Conservation (phyloP, 2,329 filamentous ascomycete genomes). For the Beauveria sp. region DNA sequence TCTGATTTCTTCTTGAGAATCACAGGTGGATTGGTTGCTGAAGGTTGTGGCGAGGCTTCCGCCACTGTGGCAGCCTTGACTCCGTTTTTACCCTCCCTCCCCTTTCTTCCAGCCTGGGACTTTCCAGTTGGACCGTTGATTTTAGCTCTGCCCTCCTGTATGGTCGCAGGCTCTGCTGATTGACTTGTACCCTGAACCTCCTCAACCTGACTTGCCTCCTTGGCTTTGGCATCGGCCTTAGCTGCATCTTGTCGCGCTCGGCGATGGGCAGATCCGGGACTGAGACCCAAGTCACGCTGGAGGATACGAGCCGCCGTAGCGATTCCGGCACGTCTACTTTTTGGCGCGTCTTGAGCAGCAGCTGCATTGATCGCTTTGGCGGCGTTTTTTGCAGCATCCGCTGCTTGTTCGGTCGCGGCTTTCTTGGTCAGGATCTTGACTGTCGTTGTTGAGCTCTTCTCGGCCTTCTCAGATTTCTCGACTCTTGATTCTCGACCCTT, state of each 20-base stretch:
- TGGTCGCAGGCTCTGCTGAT: not conserved
- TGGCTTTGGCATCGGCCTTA: slow-evolving; percentile 39
- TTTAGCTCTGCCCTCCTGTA: slow-evolving; percentile 16
- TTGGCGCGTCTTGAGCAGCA: slow-evolving; percentile 33
- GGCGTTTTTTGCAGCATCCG: slow-evolving; percentile 37
- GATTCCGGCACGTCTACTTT: slow-evolving; percentile 53
- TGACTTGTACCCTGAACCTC: not conserved
- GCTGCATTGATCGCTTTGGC: slow-evolving; percentile 26
- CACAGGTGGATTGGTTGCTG: slow-evolving; percentile 26
- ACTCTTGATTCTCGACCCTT: slow-evolving; percentile 54
- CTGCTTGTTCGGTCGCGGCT: slow-evolving; percentile 40
- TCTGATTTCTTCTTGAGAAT: slow-evolving; percentile 36
- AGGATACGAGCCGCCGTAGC: slow-evolving; percentile 57
- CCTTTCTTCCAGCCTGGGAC: slow-evolving; percentile 20
- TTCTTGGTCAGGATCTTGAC: slow-evolving; percentile 59
- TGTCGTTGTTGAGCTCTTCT: slow-evolving; percentile 39
- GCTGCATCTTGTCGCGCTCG: slow-evolving; percentile 51
- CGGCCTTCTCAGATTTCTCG: not conserved
- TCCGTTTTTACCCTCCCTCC: slow-evolving; percentile 29
- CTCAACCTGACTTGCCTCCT: slow-evolving; percentile 15
- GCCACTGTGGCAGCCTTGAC: slow-evolving; percentile 30
- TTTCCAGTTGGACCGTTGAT: slow-evolving; percentile 10
- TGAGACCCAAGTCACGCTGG: slow-evolving; percentile 59
- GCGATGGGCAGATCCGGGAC: slow-evolving; percentile 54
- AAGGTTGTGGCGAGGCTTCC: slow-evolving; percentile 22